These are phyloP conservation scores for Ceriops decandra DNA, from an alignment of 345 rosid species.

Conservation along the genomic window DNA sequence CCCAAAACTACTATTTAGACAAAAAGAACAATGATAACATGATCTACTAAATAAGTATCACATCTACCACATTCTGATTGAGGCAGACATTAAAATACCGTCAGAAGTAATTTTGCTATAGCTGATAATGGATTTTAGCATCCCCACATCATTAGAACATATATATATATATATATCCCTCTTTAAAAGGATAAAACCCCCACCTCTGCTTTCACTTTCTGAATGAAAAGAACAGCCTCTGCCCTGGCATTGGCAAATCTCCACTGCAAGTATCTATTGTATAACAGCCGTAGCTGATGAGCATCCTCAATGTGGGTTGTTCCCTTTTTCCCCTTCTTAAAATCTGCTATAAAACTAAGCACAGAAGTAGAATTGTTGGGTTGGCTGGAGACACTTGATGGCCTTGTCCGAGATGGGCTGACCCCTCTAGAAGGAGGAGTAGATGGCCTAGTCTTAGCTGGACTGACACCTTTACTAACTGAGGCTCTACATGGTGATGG, in stretches of 20 bases:
- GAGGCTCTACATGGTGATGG: slow-evolving; percentile 67
- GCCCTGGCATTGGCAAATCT: slow-evolving; percentile 74
- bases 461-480: slow-evolving; percentile 50
- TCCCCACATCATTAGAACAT: not conserved
- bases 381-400: slow-evolving; percentile 49
- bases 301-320: slow-evolving; percentile 76
- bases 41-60: not conserved
- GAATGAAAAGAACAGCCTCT: slow-evolving; percentile 61
- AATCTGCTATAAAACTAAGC: slow-evolving; percentile 82
- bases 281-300: slow-evolving; percentile 74
- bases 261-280: slow-evolving; percentile 91
- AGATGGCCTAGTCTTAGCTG: slow-evolving; percentile 56
- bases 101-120: not conserved
- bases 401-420: slow-evolving; percentile 77
- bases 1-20: not conserved
- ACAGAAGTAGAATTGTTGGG: slow-evolving; percentile 62
- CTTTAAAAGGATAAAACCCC: slow-evolving; percentile 1
- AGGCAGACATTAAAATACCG: not conserved
- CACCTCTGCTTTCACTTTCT: slow-evolving; percentile 83
- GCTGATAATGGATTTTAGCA: not conserved
- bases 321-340: slow-evolving; percentile 69
- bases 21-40: not conserved
- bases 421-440: slow-evolving; percentile 73
- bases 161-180: not conserved
- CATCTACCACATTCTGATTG: not conserved